These are phyloP conservation scores for Pseudozyma pruni DNA, from an alignment of 1,284 basidiomycete genomes.

Conservation along the genomic window DNA sequence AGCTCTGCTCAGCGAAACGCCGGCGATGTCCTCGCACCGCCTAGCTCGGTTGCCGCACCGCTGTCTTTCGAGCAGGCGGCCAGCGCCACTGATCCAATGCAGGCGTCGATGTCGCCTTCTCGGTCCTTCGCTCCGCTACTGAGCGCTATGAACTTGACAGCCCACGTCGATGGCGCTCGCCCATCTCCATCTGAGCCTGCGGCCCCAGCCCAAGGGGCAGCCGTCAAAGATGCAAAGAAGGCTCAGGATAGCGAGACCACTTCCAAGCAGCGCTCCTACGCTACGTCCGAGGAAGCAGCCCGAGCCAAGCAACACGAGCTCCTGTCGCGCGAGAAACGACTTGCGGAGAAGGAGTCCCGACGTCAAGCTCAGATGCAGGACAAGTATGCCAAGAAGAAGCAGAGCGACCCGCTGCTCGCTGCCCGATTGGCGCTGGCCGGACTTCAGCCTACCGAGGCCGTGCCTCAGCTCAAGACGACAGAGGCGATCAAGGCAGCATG, in stretches of 20 bases:
- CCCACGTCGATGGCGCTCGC: too few species aligned
- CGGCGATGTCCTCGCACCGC: too few species aligned
- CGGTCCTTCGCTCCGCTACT: neutral
- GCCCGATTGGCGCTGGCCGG: slow-evolving; percentile 48
- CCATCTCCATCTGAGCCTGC: too few species aligned
- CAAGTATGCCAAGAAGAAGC: slow-evolving; percentile 53
- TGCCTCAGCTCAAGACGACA: slow-evolving; percentile 4
- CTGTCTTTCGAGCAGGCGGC: slow-evolving; percentile 10
- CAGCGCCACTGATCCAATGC: slow-evolving; percentile 1
- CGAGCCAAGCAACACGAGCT: slow-evolving; percentile 42
- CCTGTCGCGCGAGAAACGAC: slow-evolving; percentile 34
- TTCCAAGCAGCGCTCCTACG: slow-evolving; percentile 27
- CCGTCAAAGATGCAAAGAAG: neutral
- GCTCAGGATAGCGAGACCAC: slow-evolving; percentile 8
- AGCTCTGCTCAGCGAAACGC: neutral
- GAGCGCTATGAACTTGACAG: neutral
- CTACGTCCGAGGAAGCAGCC: slow-evolving; percentile 52
- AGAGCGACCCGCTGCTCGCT: slow-evolving; percentile 51
- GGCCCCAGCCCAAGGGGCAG: neutral
- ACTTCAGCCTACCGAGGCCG: slow-evolving; percentile 19
- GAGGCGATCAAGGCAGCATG: neutral
- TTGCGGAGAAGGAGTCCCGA: slow-evolving; percentile 27
- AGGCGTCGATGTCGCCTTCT: slow-evolving; percentile 15
- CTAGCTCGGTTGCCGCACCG: slow-evolving; percentile 5
- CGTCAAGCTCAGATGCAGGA: slow-evolving; percentile 38